Evolutionary conservation across 2,329 filamentous ascomycete genomes (phyloP).

Genomic region (Aspergillaceae sp.): DNA sequence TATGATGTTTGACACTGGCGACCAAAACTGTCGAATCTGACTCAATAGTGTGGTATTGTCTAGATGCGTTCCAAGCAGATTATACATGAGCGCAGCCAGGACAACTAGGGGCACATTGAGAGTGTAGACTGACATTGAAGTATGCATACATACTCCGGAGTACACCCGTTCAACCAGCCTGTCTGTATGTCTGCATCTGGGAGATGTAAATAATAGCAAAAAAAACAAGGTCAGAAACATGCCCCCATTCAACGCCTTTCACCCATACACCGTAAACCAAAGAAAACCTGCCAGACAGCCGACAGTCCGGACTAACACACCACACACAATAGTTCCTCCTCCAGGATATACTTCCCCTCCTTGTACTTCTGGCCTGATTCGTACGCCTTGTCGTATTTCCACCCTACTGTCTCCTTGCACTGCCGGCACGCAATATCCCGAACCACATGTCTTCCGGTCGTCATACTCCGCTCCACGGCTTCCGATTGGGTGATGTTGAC

Average conservation of each 20-base stretch:
- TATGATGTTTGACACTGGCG: no score
- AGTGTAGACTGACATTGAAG: no score
- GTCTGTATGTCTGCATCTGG: no score
- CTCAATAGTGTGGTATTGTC: no score
- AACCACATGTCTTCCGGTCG: slow-evolving; percentile 87
- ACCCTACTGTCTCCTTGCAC: slow-evolving; percentile 87
- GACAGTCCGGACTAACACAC: slow-evolving; percentile 45
- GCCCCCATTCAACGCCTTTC: slow-evolving; percentile 13
- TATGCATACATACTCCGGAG: no score
- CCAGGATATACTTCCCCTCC: slow-evolving; percentile 95
- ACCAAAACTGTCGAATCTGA: no score
- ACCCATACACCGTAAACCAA: slow-evolving; percentile 6
- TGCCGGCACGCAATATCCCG: slow-evolving; percentile 86
- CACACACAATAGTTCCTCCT: slow-evolving; percentile 78
- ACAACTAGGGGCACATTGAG: no score
- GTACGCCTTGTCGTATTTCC: slow-evolving; percentile 98
- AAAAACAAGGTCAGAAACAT: not conserved
- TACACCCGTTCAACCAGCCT: no score
- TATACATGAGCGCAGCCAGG: no score
- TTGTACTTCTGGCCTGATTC: slow-evolving; percentile 94
- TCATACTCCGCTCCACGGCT: slow-evolving; percentile 94
- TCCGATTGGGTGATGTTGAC: slow-evolving; percentile 80
- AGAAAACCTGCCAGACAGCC: not conserved
- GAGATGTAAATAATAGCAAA: not conserved
- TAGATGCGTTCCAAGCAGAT: no score